Base-by-base conservation (phyloP, 2,329 filamentous ascomycete genomes). In the Thermothelomyces thermophilus region DNA sequence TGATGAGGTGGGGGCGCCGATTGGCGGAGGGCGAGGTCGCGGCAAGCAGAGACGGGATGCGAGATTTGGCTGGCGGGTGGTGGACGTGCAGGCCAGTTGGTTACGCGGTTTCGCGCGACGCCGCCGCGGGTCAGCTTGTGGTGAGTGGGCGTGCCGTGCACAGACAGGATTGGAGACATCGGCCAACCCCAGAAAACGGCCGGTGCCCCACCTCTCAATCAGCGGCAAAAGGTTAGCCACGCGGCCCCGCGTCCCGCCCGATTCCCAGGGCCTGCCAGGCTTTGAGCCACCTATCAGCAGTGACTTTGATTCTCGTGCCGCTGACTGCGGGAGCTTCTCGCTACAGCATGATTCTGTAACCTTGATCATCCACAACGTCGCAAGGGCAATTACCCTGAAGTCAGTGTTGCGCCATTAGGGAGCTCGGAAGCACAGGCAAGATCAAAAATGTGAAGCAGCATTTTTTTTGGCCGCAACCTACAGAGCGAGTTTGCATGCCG, bases 31-130 rank as follows among this genome's bases (percentile, higher is more conserved):
- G 40, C 20, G n/a, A 28, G 46, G 33, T 48, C 16, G 34, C 30
- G 11, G 40, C 37, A 41, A 33, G 42, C 45, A 54, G n/a, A n/a
- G n/a, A n/a, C n/a, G n/a, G 33, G 50, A 51, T 58, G 54, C 54
- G 51, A 57, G 51, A 53, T 48, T 56, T 56, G 46, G 55, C 49
- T 35, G 41, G 46, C 49, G 43, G 50, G 52, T 48, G 33, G 47
- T 47, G 36, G 36, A n/a, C 30, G 26, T 47, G 36, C 45, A 47
- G 26, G 28, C 19, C 35, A 47, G 54, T 53, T 53, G 55, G 53
- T 57, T 59, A 60, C 58, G 58, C 58, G 58, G 55, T 56, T 26
- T 57, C 54, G 56, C 58, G 58, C 58, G 55, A 54, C 52, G 55
- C 58, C 58, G 54, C 56, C 46, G 53, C 58, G 56, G 56, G 54